Evolutionary conservation across 2,329 filamentous ascomycete species (phyloP), one percentile per base, ranked within the genome.

Genomic region (Botrytis pseudocinerea): DNA sequence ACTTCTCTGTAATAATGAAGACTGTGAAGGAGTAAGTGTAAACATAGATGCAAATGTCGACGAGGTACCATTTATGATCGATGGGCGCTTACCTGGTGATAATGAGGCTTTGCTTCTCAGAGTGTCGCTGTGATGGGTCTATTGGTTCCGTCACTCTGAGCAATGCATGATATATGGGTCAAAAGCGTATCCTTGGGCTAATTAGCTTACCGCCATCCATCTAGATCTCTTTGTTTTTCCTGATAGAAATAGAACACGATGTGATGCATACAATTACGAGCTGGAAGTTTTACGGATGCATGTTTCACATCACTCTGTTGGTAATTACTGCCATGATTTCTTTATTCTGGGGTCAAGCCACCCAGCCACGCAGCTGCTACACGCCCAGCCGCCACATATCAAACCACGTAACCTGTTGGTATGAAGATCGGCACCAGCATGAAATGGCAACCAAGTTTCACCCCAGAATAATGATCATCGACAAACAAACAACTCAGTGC

Each of bases 161-260:
- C n/a, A 32, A 48, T 65, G n/a, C 25, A 65, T 38, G 42, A 48
- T 65, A 48, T 35, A 65, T 38, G 42, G 62, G 63, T 12, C 63
- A n/a, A 51, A 51, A n/a, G 32, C 18, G 25, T n/a, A 22, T 18
- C 9, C 6, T 38, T n/a, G 12, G 9, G n/a, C 4, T 14, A 14
- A 25, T 64, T 32, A 35, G 62, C 42, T 22, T 64, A 35, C 42
- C 42, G 62, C 62, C 40, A 51, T 38, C 28, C 40, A 65, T 48
- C 28, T 18, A 65, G 62, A 35, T 8, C 28, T 25, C 48, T 18
- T 25, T 48, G 5, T 65, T 32, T 22, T 48, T 25, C 25, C 14
- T 12, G 48, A 46, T 46, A 35, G 35, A 46, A 46, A 64, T 46
- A 46, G 61, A 63, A 46, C 18, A 46, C 44, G 44, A 51, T n/a